Percentiles rank a stretch among this genome's conserved stretches.
These are phyloP conservation scores for Tetracladium marchalianum DNA, from an alignment of 495 filamentous ascomycete genomes.

Conservation along the genomic window DNA sequence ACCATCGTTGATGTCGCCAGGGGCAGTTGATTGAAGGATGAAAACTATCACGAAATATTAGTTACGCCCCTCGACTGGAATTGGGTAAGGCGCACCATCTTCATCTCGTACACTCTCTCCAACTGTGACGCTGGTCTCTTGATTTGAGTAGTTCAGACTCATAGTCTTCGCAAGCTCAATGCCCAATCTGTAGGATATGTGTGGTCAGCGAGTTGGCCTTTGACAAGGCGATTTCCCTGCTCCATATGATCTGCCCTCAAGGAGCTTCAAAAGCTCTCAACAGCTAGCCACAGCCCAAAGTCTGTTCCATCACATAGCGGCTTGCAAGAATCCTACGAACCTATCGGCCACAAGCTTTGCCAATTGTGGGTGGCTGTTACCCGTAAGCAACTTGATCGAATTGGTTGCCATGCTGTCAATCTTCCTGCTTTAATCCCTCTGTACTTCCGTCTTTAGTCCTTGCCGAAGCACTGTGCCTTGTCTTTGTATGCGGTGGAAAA, in stretches of 20 bases:
- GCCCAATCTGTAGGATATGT: conserved; percentile 52
- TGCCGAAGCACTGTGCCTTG: no score
- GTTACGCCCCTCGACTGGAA: neutral
- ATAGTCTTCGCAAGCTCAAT: conserved; percentile 90
- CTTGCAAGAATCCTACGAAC: conserved; percentile 31
- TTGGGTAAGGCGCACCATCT: conserved; percentile 51
- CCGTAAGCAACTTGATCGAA: conserved; percentile 92
- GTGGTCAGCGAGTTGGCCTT: conserved; percentile 13
- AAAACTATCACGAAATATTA: conserved; percentile 49
- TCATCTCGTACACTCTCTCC: conserved; percentile 95
- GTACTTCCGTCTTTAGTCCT: neutral
- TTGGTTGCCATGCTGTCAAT: conserved; percentile 57
- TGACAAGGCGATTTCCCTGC: neutral
- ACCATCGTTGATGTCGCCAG: conserved; percentile 96
- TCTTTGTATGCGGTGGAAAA: no score
- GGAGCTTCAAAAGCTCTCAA: neutral
- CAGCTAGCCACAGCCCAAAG: neutral
- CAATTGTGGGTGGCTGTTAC: conserved; percentile 88
- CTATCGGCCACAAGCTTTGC: conserved; percentile 84
- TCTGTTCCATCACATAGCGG: conserved; percentile 16
- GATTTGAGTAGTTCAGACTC: conserved; percentile 94
- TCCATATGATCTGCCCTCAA: neutral
- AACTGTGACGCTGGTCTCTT: conserved; percentile 94
- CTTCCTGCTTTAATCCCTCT: neutral
- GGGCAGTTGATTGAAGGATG: conserved; percentile 90